These are phyloP conservation scores for Eimeria acervulina DNA, from an alignment of 169 alveolate species.

Conservation along the genomic window DNA sequence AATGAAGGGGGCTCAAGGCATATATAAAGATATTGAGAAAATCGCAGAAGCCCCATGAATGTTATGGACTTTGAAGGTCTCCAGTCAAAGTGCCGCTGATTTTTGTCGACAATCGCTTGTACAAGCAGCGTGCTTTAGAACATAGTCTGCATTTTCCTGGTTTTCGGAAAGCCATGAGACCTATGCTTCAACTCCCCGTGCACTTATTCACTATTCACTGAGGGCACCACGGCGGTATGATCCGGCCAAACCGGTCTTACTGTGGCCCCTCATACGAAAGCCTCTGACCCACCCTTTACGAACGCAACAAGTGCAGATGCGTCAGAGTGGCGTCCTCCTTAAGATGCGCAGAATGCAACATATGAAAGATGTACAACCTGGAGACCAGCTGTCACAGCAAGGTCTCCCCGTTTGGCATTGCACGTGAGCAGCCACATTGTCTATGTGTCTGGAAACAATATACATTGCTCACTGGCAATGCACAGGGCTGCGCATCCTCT, in stretches of 20 bases:
- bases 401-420: neutral
- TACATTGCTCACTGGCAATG: neutral
- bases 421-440: neutral
- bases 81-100: neutral
- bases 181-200: neutral
- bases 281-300: neutral
- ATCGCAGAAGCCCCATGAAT: neutral
- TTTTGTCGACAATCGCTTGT: neutral
- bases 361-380: neutral
- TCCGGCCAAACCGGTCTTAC: neutral
- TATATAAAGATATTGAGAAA: neutral
- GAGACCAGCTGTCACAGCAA: neutral
- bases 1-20: neutral
- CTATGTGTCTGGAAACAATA: too few species aligned
- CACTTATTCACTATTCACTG: too few species aligned
- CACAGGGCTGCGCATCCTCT: neutral
- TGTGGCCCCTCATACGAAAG: neutral
- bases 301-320: neutral
- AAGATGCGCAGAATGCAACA: neutral
- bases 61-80: neutral
- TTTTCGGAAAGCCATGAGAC: neutral
- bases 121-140: neutral
- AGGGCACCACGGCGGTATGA: neutral
- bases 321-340: neutral
- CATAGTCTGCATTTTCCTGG: neutral